phyloP scores from a whole-genome alignment of 768 basidiomycete genomes.

The Suillus americanus region DNA sequence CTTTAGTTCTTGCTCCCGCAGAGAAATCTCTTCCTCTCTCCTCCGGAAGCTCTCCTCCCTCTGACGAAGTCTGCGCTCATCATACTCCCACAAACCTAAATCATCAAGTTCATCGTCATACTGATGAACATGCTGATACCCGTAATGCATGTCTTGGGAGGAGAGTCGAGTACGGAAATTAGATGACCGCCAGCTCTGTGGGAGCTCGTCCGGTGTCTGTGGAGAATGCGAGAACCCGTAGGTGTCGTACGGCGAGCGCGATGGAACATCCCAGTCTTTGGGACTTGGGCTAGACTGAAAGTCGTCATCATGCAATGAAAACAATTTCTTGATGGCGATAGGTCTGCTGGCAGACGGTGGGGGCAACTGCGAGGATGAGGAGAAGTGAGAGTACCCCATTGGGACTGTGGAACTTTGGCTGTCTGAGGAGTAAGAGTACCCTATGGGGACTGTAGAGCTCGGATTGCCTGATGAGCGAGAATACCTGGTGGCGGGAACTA shows the following conservation, averaged over 20 bases:
- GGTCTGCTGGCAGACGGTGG: constrained; percentile 30
- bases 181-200: constrained; percentile 29
- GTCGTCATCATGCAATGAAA: constrained; percentile 23
- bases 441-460: constrained; percentile 11
- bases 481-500: constrained; percentile 3
- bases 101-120: constrained; percentile 30
- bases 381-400: constrained; percentile 20
- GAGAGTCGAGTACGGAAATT: constrained; percentile 25
- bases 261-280: constrained; percentile 18
- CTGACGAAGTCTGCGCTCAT: constrained; percentile 30
- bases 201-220: constrained; percentile 27
- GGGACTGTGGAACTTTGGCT: not conserved
- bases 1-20: not conserved
- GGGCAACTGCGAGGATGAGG: constrained; percentile 20
- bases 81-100: constrained; percentile 27
- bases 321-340: constrained; percentile 30
- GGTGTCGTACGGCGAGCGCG: constrained; percentile 24
- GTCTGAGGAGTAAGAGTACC: constrained; percentile 17
- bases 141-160: constrained; percentile 29
- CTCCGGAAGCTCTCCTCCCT: constrained; percentile 30
- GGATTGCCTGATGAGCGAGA: constrained; percentile 3
- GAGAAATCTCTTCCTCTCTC: constrained; percentile 26
- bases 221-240: constrained; percentile 28
- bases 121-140: constrained; percentile 19
- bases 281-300: constrained; percentile 24